These are phyloP conservation scores for Begonia loranthoides DNA, from an alignment of 306 rosid species.

Conservation along the genomic window DNA sequence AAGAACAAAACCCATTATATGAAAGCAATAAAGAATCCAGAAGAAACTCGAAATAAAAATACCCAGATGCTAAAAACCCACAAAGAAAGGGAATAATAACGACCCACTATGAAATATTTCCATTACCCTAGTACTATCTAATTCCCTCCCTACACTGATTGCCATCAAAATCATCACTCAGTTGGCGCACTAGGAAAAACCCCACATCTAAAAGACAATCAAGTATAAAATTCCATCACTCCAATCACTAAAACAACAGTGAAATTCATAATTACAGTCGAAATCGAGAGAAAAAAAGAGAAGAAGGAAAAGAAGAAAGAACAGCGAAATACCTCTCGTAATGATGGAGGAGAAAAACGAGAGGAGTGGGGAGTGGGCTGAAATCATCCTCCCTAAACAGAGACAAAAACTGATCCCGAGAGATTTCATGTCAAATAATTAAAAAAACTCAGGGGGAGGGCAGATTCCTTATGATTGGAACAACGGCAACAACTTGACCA, in stretches of 20 bases:
- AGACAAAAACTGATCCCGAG: conserved; percentile 56
- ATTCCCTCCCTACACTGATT: neutral
- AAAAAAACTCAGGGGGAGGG: conserved; percentile 34
- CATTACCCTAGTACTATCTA: neutral
- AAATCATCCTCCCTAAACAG: conserved; percentile 19
- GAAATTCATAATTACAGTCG: neutral
- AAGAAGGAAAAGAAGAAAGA: neutral
- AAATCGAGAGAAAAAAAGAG: neutral
- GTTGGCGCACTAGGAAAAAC: neutral
- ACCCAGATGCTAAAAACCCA: conserved; percentile 6
- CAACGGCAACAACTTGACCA: conserved; percentile 60
- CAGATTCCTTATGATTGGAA: conserved; percentile 74
- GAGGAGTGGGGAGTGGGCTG: conserved; percentile 1
- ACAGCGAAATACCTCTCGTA: neutral
- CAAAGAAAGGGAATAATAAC: neutral
- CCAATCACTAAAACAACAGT: neutral
- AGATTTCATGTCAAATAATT: conserved; percentile 14
- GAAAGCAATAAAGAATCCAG: neutral
- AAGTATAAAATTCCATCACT: neutral
- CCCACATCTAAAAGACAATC: neutral
- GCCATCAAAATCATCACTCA: neutral
- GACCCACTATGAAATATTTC: neutral
- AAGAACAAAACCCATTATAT: neutral
- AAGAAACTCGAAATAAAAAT: conserved; percentile 1
- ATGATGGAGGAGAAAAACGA: conserved; percentile 17